Evolutionary conservation across 306 rosid genomes (phyloP), one percentile per base, ranked within the genome.

Genomic region (Dryas octopetala): DNA sequence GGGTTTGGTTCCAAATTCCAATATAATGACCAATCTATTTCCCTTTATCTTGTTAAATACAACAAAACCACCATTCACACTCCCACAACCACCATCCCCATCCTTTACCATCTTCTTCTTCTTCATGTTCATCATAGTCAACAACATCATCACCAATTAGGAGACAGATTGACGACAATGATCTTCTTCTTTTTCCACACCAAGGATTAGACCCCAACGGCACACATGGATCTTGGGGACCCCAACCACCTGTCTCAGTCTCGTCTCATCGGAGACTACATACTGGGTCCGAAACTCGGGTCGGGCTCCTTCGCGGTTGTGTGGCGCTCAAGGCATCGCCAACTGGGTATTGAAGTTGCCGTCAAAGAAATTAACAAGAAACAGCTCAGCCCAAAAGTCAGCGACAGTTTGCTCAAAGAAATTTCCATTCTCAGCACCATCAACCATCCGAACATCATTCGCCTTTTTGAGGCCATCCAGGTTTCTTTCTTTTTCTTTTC

Each of bases 281-380:
- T 90, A 81, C 41, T 96, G 75, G 99, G 93, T 38, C 87, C 84
- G 4, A 82, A 16, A 81, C 75, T 92, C 54, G 99, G 99, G 83
- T 89, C 85, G 58, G 99, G 99, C 74, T 92, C 99, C 0, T 96
- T 96, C 67, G 97, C 99, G 14, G 93, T 88, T 15, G 99, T 96
- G 77, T 89, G 97, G 93, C 85, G 62, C 55, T 74, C 97, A 5
- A 79, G 80, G 76, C 93, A 96, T 57, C 89, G 97, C n/a, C 80
- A 66, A 61, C 76, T 84, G n/a, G 99, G 99, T n/a, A 79, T 69
- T 77, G 92, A 81, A 76, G 85, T 90, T 23, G 99, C 99, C 0
- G 82, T 96, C 4, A 96, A 92, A 71, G 98, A 96, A 86, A 96
- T 96, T 80, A 84, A 92, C 4, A 83, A 61, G 84, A 85, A 75